Evolutionary conservation across 495 filamentous ascomycete species (phyloP).

Genomic region (Neurospora sp.): DNA sequence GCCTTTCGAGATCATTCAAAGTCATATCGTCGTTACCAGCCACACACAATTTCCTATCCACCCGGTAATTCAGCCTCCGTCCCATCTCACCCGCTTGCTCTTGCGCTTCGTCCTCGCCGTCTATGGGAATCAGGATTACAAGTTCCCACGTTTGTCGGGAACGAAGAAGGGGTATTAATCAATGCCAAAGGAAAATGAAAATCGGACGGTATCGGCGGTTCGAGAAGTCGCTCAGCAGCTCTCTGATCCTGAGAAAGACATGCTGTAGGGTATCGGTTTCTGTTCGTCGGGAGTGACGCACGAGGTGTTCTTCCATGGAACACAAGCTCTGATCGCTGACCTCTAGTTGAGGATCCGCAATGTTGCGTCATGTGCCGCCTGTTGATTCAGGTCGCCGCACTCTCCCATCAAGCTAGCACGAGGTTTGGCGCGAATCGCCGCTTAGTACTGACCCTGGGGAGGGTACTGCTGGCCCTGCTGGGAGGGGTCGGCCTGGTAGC

Average conservation of each 20-base stretch:
- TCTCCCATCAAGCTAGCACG: neutral
- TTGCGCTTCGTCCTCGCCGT: neutral
- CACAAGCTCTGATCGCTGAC: neutral
- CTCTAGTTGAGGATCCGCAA: neutral
- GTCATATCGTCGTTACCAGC: neutral
- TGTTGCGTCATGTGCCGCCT: neutral
- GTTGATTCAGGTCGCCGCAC: neutral
- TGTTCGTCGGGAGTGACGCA: neutral
- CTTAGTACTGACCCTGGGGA: constrained; percentile 21
- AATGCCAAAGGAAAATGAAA: neutral
- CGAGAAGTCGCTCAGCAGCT: neutral
- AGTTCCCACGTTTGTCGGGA: neutral
- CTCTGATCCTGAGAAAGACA: neutral
- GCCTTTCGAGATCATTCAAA: neutral
- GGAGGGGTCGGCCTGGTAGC: constrained; percentile 28
- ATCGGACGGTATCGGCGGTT: neutral
- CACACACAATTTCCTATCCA: constrained; percentile 1
- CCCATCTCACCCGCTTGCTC: neutral
- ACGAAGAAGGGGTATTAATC: neutral
- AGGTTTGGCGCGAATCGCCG: neutral
- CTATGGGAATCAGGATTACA: neutral
- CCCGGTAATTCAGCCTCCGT: neutral
- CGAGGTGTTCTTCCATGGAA: neutral
- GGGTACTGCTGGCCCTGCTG: constrained; percentile 22
- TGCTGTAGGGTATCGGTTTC: neutral